Conservation (phyloP, 441 rosid genomes). For the Lagerstroemia fauriei region DNA sequence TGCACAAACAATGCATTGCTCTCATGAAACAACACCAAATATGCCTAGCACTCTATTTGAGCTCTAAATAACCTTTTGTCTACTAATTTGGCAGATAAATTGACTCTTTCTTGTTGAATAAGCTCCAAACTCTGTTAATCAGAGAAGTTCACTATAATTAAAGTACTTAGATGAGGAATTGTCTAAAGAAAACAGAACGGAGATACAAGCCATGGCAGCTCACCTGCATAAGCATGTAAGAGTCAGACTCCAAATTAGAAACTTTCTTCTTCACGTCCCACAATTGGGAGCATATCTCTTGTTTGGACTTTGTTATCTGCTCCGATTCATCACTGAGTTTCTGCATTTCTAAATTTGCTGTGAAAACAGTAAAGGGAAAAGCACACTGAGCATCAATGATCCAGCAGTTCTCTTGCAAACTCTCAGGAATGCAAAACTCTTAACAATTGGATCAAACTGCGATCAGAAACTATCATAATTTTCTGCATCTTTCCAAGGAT, state of each 20-base stretch:
- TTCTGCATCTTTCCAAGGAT: not conserved
- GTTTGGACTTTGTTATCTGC: slow-evolving; percentile 53
- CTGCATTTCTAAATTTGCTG: slow-evolving; percentile 55
- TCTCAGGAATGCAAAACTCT: not conserved
- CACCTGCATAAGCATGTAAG: slow-evolving; percentile 60
- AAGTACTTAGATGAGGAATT: not conserved
- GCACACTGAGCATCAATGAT: not conserved
- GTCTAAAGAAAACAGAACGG: slow-evolving; percentile 2
- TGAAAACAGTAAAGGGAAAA: slow-evolving; percentile 3
- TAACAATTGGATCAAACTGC: not conserved
- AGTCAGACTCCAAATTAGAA: slow-evolving; percentile 58
- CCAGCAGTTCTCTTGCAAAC: not conserved
- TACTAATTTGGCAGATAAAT: slow-evolving; percentile 45
- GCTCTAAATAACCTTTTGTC: slow-evolving; percentile 51
- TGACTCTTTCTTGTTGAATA: slow-evolving; percentile 56
- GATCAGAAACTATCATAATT: not conserved
- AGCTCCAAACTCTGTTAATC: slow-evolving; percentile 52
- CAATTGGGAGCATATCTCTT: slow-evolving; percentile 53
- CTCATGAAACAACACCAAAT: not conserved
- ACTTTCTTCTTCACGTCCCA: slow-evolving; percentile 59
- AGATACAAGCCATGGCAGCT: not conserved
- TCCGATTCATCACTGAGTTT: slow-evolving; percentile 54
- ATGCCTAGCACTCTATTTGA: slow-evolving; percentile 18
- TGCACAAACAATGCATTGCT: not conserved
- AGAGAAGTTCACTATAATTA: not conserved